Evolutionary conservation across 2,329 filamentous ascomycete genomes (phyloP).

Genomic region (Chalaropsis ovoidea): DNA sequence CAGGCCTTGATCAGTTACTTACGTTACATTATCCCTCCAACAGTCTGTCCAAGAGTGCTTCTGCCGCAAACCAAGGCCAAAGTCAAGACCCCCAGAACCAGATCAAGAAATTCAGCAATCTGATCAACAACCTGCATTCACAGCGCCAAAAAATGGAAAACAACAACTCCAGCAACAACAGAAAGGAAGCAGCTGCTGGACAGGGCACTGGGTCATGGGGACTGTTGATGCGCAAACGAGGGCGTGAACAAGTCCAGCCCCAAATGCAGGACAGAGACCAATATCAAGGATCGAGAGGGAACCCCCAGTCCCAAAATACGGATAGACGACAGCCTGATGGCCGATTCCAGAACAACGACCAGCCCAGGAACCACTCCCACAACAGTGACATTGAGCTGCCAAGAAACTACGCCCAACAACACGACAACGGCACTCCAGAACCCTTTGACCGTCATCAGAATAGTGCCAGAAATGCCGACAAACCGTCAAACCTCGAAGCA

Average conservation of each 20-base stretch:
- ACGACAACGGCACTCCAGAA: background rate
- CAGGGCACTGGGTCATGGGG: conserved; percentile 17
- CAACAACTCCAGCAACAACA: background rate
- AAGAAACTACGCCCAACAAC: background rate
- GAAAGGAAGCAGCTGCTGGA: background rate
- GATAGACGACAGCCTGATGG: background rate
- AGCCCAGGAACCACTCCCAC: background rate
- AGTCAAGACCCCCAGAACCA: conserved; percentile 6
- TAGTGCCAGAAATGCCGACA: background rate
- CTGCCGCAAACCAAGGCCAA: background rate
- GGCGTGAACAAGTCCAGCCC: conserved; percentile 1
- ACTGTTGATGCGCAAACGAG: conserved; percentile 15
- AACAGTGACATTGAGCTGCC: background rate
- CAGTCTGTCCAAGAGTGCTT: background rate
- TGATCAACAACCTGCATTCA: conserved; percentile 15
- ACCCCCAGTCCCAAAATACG: background rate
- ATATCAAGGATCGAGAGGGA: background rate
- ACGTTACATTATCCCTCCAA: background rate
- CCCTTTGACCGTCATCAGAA: background rate
- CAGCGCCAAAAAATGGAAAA: conserved; percentile 20
- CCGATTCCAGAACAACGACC: background rate
- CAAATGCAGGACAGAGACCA: conserved; percentile 14
- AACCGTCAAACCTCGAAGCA: conserved; percentile 4
- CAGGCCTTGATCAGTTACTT: background rate
- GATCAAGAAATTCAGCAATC: conserved; percentile 20